Conservation (phyloP, 140 eudicot species). For the Stevia rebaudiana region DNA sequence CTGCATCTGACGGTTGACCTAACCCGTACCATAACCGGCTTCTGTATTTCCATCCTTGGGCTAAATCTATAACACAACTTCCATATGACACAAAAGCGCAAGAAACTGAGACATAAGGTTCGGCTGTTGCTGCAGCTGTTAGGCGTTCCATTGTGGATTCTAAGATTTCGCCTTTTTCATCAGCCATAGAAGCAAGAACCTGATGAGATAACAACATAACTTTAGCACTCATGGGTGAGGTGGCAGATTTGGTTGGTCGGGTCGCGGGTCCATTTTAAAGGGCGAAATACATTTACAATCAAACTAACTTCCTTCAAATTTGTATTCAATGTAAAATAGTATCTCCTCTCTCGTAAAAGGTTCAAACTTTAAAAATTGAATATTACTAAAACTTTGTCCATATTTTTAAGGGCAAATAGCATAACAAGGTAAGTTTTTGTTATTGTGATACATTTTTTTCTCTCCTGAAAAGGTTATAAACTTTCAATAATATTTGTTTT, state of each 20-base stretch:
- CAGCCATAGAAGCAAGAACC: conserved; percentile 80
- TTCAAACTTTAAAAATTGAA: too few species aligned
- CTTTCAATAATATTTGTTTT: neutral
- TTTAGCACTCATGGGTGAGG: conserved; percentile 13
- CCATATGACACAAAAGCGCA: conserved; percentile 96
- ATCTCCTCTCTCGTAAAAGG: too few species aligned
- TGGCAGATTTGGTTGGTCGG: neutral
- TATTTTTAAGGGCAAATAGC: neutral
- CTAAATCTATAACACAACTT: conserved; percentile 67
- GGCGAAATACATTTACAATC: too few species aligned
- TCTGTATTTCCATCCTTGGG: conserved; percentile 93
- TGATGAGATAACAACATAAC: conserved; percentile 25
- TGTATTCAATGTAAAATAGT: too few species aligned
- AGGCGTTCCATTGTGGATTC: conserved; percentile 66
- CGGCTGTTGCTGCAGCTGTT: conserved; percentile 88
- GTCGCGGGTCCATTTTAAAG: neutral
- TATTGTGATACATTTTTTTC: neutral
- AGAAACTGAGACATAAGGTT: conserved; percentile 84
- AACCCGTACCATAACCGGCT: conserved; percentile 92
- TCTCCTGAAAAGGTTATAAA: neutral
- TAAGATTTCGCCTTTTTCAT: conserved; percentile 60
- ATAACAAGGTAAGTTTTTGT: neutral
- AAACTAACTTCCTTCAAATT: too few species aligned
- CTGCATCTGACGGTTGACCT: conserved; percentile 49
- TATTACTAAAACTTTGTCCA: too few species aligned